Evolutionary conservation across 345 rosid genomes (phyloP), one percentile per base, ranked within the genome.

Genomic region (Ceriops zippeliana): DNA sequence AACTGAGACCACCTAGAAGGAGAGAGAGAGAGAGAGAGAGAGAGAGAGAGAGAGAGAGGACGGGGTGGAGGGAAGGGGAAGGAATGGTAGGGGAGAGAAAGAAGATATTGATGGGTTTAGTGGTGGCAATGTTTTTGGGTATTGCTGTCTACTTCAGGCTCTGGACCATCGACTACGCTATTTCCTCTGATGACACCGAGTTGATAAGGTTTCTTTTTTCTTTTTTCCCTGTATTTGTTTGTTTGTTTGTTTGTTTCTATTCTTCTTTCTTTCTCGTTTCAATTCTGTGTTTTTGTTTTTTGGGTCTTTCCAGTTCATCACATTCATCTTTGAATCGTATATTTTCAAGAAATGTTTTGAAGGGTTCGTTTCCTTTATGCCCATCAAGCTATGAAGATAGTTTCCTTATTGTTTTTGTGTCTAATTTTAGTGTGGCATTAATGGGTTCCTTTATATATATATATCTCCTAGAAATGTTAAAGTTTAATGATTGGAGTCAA

Each of bases 101-200:
- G 59, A 81, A 68, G 73, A 73, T 80, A 27, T 28, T 85, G n/a
- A 70, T 82, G 62, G 85, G 83, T 64, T 70, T 91, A 65, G 22
- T 38, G 47, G 63, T 86, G 68, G 86, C 83, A 59, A 82, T 87
- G 87, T 35, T 84, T 62, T 79, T 91, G 42, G 97, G 92, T 3
- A 42, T 83, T 62, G 89, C 85, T 30, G 81, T 91, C 62, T 91
- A 91, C 73, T 72, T 89, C 38, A 83, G 83, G 78, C 96, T 91
- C 1, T 91, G 97, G 97, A 72, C 89, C 0, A 84, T 87, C 65
- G 97, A 91, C 67, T 87, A 89, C 73, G 78, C 85, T 62, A 72
- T 86, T 66, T 86, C 97, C 16, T 79, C 90, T 21, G 83, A 67
- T 49, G 96, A 91, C 64, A 57, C 90, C 10, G 91, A 91, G 32